Evolutionary conservation across 2,329 filamentous ascomycete species (phyloP), one percentile per base, ranked within the genome.

Genomic region (Fusarium sp.): DNA sequence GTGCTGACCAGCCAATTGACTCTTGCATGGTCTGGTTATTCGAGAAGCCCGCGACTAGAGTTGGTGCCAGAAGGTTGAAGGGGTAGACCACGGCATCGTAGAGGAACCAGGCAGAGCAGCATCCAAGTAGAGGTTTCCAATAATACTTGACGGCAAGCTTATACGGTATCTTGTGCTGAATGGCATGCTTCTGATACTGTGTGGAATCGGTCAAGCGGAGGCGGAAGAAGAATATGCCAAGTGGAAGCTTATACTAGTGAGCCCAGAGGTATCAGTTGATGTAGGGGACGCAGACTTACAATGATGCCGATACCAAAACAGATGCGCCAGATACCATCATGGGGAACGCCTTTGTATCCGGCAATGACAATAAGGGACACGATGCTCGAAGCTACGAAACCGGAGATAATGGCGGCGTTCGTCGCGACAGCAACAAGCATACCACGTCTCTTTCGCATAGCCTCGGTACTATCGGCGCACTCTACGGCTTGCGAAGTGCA

Each of bases 171-270:
- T 35, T 60, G 10, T 52, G 22, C 4, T 60, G 57, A 24, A 60
- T 60, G 2, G 57, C 57, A 31, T 60, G 45, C 9, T 26, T 60
- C 35, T 60, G 3, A 5, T 60, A 60, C 13, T 60, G 57, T 1
- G 26, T 52, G 1, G 57, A 60, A 7, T 60, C 35, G 5, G 17
- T 33, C 26, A 60, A 38, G 7, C 57, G 45, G 15, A 60, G 57
- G 18, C 57, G 57, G 22, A 60, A 60, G 35, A 60, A 60, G 57
- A 60, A 60, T 13, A 60, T 60, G 17, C 35, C 57, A 8, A 52
- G 57, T 5, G 57, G 57, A 14, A 60, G 45, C 57, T 60, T 10
- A 6, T 14, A 11, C 6, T 7, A 12, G 57, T 60, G 4, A 60
- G 57, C 20, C 13, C 0, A 38, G 9, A 13, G 17, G 1, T 7